These are phyloP conservation scores for Eustoma russellianum DNA, from an alignment of 257 asterid genomes.

Conservation along the genomic window DNA sequence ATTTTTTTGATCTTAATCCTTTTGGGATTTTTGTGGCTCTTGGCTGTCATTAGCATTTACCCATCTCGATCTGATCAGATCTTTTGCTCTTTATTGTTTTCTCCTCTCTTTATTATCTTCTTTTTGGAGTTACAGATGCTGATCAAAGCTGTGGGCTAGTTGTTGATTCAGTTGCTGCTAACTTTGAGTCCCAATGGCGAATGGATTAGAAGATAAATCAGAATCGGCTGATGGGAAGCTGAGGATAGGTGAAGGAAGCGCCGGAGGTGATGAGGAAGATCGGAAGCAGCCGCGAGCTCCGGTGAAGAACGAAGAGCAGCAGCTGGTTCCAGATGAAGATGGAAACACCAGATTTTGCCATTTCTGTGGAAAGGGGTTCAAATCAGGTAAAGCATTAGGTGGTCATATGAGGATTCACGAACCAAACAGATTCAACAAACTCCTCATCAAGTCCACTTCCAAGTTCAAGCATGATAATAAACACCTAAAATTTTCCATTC, in stretches of 20 bases:
- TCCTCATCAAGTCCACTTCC: not conserved
- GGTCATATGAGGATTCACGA: constrained; percentile 77
- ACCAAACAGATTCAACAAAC: constrained; percentile 7
- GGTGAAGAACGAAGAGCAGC: constrained; percentile 1
- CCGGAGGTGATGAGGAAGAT: not conserved
- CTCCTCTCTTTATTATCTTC: not conserved
- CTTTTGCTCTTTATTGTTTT: no score
- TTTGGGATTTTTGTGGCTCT: not conserved
- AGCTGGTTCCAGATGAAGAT: not conserved
- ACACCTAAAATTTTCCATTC: no score
- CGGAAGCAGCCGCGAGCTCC: not conserved
- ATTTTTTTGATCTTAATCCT: not conserved
- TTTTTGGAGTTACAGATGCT: not conserved
- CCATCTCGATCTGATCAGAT: constrained; percentile 1
- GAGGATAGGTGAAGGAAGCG: constrained; percentile 7
- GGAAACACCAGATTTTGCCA: constrained; percentile 29
- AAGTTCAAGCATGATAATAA: constrained; percentile 13
- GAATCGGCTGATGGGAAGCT: constrained; percentile 10
- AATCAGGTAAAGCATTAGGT: constrained; percentile 69
- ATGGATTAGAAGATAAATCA: constrained; percentile 9
- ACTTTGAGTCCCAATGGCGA: constrained; percentile 15
- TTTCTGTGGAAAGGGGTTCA: constrained; percentile 38
- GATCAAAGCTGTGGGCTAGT: constrained; percentile 13
- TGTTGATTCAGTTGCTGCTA: not conserved
- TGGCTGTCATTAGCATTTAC: not conserved